Conservation (phyloP, 2,329 filamentous ascomycete genomes). For the Nigrograna mackinnonii region DNA sequence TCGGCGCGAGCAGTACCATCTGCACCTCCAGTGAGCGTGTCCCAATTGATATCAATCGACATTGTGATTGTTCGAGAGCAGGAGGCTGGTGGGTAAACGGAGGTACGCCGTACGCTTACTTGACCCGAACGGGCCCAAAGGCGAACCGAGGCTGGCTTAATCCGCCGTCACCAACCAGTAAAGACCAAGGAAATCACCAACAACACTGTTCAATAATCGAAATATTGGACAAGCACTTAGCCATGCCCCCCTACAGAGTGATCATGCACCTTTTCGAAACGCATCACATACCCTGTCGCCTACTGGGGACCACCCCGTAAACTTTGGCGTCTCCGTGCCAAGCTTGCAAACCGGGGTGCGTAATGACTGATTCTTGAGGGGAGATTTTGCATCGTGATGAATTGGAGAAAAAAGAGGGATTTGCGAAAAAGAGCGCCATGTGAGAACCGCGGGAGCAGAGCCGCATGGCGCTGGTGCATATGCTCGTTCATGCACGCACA, state of each 20-base stretch:
- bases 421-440: conserved; percentile 5
- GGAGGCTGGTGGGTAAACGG: too few species aligned
- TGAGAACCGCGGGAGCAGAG: conserved; percentile 20
- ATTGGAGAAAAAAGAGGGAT: not conserved
- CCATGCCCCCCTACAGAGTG: too few species aligned
- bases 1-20: conserved; percentile 85
- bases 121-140: conserved; percentile 9
- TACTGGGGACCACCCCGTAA: too few species aligned
- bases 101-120: conserved; percentile 13
- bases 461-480: conserved; percentile 34
- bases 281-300: too few species aligned
- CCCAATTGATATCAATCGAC: conserved; percentile 99
- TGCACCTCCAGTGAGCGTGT: conserved; percentile 83
- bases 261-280: too few species aligned
- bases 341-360: too few species aligned
- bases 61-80: conserved; percentile 65
- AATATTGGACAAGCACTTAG: conserved; percentile 6
- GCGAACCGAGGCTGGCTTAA: conserved; percentile 16
- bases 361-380: too few species aligned
- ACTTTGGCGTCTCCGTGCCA: too few species aligned
- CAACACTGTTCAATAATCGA: conserved; percentile 11
- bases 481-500: conserved; percentile 25
- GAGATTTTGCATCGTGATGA: too few species aligned
- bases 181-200: conserved; percentile 5
- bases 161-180: conserved; percentile 7